Base-by-base conservation (phyloP, 768 basidiomycete species). In the Clitopilus passeckerianus region DNA sequence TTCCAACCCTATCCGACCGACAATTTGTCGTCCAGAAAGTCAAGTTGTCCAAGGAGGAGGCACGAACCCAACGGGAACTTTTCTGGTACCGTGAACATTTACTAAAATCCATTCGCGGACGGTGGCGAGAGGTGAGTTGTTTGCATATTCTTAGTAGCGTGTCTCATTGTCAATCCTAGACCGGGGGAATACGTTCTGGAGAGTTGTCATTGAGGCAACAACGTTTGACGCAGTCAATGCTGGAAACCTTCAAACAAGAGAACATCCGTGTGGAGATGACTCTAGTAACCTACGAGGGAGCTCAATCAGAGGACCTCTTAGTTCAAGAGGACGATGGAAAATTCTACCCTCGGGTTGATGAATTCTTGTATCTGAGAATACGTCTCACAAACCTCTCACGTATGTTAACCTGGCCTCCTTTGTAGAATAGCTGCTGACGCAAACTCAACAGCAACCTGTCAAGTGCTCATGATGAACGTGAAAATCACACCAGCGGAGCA, bases 21-120 rank as follows among this genome's bases (percentile, higher is more conserved):
- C 97, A 99, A 68, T 98, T 95, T 70, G 86, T 98, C 16, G 89
- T 97, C 0, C 81, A 87, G 23, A 90, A 91, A 64, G 84, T 87
- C 5, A 81, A 76, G 54, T 73, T 91, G 59, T 81, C 87, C 0
- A 68, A 72, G 10, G 74, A 72, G 50, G 87, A 92, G 63, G 81
- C 89, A 61, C 77, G 76, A 44, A 67, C 77, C 9, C 89, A 93
- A 68, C 80, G 86, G 37, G 91, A 94, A 68, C 69, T 95, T 15
- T 99, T 98, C 75, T 99, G 97, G 97, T 96, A 97, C 70, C 81
- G 95, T 34, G 95, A 99, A 70, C 86, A 89, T 62, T 74, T 99
- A 9, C 82, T 98, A 66, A 83, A 83, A 52, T 72, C 75, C 54
- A 69, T 98, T 14, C 76, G 74, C 12, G 89, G 89, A 9, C 78